Conservation (phyloP, 805 yeast genomes). For the Kodamaea laetipori region DNA sequence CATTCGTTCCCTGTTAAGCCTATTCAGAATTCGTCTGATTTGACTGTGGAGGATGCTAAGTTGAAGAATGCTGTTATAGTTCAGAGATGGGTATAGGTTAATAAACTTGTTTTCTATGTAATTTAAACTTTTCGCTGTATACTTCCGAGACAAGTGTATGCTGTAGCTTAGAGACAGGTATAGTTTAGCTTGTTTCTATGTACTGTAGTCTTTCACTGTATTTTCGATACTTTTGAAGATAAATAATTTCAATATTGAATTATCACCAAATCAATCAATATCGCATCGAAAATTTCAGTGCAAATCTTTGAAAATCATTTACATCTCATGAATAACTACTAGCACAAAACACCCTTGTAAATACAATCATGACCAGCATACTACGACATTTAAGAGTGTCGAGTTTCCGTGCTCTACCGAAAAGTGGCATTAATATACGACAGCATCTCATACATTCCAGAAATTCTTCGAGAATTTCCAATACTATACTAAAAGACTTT, state of each 20-base stretch:
- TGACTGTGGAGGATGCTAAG: slow-evolving; percentile 72
- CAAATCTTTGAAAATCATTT: neutral
- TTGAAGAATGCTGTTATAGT: slow-evolving; percentile 83
- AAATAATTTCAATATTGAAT: neutral
- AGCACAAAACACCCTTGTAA: neutral
- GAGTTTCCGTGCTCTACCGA: neutral
- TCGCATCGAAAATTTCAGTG: slow-evolving; percentile 2
- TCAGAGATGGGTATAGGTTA: slow-evolving; percentile 64
- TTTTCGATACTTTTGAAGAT: no score
- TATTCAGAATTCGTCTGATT: slow-evolving; percentile 52
- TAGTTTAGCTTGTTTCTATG: no score
- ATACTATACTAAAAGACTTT: no score
- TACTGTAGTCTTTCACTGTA: no score
- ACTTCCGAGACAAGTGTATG: no score
- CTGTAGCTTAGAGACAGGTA: no score
- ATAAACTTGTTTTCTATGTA: neutral
- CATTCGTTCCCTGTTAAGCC: slow-evolving; percentile 82
- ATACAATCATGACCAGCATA: neutral
- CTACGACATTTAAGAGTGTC: neutral
- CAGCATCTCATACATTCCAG: neutral
- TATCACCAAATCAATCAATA: neutral
- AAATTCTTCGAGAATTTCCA: no score
- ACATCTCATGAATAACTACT: neutral
- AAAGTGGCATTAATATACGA: neutral
- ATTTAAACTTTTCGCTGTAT: neutral